A percentile compares a stretch with the other conserved stretches of the same genome.
Evolutionary conservation across 1,284 basidiomycete species (phyloP).

Genomic region (Erythrobasidium hasegawianum): DNA sequence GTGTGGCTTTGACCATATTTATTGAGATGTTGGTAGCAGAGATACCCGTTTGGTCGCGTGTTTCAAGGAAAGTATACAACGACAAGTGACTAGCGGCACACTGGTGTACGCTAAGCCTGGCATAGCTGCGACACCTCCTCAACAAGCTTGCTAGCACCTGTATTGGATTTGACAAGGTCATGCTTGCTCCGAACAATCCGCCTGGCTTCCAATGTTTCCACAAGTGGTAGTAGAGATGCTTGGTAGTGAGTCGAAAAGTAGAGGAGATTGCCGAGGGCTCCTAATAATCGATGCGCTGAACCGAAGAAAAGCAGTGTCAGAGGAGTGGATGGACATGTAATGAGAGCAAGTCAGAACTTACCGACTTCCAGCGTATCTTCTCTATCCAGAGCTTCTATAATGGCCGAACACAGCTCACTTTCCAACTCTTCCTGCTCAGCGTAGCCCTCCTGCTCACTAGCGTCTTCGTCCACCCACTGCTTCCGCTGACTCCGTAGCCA

Average conservation of each 20-base stretch:
- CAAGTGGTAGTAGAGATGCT: constrained; percentile 17
- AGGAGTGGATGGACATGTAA: no score
- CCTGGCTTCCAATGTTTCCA: constrained; percentile 37
- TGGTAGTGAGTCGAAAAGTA: constrained; percentile 36
- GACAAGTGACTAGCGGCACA: no score
- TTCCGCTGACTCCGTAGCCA: constrained; percentile 30
- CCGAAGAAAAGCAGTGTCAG: no score
- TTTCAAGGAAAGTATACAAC: no score
- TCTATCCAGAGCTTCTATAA: constrained; percentile 39
- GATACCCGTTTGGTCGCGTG: no score
- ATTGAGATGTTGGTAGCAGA: no score
- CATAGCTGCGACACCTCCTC: constrained; percentile 17
- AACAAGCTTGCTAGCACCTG: constrained; percentile 15
- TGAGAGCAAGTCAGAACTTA: no score
- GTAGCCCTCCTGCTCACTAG: constrained; percentile 9
- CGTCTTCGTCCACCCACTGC: constrained; percentile 30
- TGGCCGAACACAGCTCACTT: constrained; percentile 38
- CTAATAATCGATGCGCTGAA: constrained; percentile 45
- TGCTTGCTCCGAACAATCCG: constrained; percentile 24
- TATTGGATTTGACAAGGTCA: constrained; percentile 18
- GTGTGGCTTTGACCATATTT: constrained; percentile 25
- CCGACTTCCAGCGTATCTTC: constrained; percentile 43
- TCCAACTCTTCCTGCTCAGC: constrained; percentile 41
- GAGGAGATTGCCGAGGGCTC: constrained; percentile 43
- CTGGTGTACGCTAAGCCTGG: neutral